phyloP scores from a whole-genome alignment of 2,329 filamentous ascomycete genomes.

The Amesomyces nigricolor region DNA sequence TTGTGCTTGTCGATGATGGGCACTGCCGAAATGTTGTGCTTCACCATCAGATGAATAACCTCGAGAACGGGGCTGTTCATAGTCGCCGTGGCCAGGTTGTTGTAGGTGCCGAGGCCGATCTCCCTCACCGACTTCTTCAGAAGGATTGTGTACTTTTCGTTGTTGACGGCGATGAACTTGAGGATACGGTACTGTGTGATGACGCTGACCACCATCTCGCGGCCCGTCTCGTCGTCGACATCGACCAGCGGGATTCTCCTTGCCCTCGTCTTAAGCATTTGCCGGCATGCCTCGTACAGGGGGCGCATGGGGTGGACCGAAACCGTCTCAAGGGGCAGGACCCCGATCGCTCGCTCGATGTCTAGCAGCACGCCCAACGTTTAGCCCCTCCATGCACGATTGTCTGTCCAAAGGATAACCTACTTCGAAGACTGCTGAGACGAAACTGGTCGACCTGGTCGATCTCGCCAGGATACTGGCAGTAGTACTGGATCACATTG shows the following conservation, averaged over 20 bases:
- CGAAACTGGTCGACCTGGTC: conserved; percentile 90
- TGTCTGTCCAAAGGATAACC: conserved; percentile 22
- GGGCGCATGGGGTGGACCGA: conserved; percentile 89
- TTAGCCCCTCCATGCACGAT: not conserved
- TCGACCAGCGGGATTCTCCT: conserved; percentile 92
- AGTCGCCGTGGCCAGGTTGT: conserved; percentile 69
- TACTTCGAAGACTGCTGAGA: conserved; percentile 85
- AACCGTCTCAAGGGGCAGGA: conserved; percentile 84
- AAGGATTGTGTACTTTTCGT: conserved; percentile 75
- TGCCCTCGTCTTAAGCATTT: conserved; percentile 89
- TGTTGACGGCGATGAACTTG: conserved; percentile 97
- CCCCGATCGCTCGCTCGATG: conserved; percentile 90
- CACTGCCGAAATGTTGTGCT: conserved; percentile 88
- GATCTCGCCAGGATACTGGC: conserved; percentile 88
- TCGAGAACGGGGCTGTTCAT: conserved; percentile 93
- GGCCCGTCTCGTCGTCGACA: conserved; percentile 85
- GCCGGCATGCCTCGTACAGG: conserved; percentile 89
- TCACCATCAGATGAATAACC: conserved; percentile 88
- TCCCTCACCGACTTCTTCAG: conserved; percentile 83
- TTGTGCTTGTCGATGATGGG: conserved; percentile 79
- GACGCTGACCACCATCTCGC: conserved; percentile 90
- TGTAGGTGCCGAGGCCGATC: conserved; percentile 79
- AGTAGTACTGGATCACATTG: conserved; percentile 98
- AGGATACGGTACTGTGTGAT: conserved; percentile 97
- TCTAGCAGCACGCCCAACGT: conserved; percentile 48